A percentile compares a stretch with the other conserved stretches of the same genome.
phyloP scores from a whole-genome alignment of 768 basidiomycete species.

The Coprinellus micaceus region DNA sequence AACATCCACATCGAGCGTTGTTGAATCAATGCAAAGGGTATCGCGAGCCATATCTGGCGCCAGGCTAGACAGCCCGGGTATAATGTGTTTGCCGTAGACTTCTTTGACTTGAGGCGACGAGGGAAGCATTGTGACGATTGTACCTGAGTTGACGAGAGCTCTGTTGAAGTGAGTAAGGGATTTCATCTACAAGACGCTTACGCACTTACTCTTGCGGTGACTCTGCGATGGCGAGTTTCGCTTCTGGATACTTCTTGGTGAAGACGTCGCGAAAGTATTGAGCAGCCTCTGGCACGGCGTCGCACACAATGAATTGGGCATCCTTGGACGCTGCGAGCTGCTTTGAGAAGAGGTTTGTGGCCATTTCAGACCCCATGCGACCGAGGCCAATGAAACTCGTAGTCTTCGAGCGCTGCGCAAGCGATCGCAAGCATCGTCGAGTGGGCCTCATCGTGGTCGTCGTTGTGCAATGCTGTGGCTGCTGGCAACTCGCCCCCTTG shows the following conservation, averaged over 20 bases:
- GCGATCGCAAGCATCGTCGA: conserved; percentile 35
- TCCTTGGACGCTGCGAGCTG: conserved; percentile 50
- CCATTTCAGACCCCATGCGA: conserved; percentile 87
- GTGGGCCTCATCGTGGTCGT: conserved; percentile 49
- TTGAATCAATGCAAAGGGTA: conserved; percentile 84
- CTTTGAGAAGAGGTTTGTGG: conserved; percentile 78
- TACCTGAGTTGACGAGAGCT: conserved; percentile 58
- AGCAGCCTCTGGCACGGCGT: conserved; percentile 61
- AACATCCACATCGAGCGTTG: conserved; percentile 79
- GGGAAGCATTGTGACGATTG: conserved; percentile 87
- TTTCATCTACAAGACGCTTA: background rate
- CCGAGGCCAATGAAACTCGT: conserved; percentile 85
- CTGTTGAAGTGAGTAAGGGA: conserved; percentile 31
- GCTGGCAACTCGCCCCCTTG: no score
- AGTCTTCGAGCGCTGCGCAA: conserved; percentile 44
- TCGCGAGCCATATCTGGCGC: conserved; percentile 30
- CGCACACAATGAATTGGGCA: conserved; percentile 72
- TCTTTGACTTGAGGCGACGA: conserved; percentile 82
- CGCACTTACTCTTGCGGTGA: conserved; percentile 71
- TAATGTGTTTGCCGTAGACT: conserved; percentile 71
- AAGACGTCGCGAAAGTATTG: conserved; percentile 55
- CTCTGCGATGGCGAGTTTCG: conserved; percentile 52
- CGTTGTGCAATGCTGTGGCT: no score
- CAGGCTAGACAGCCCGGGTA: conserved; percentile 57
- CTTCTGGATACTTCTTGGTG: conserved; percentile 51